Evolutionary conservation across 75 land plant species (phyloP), one percentile per base, ranked within the genome.

Genomic region (Ceratopteris richardii): DNA sequence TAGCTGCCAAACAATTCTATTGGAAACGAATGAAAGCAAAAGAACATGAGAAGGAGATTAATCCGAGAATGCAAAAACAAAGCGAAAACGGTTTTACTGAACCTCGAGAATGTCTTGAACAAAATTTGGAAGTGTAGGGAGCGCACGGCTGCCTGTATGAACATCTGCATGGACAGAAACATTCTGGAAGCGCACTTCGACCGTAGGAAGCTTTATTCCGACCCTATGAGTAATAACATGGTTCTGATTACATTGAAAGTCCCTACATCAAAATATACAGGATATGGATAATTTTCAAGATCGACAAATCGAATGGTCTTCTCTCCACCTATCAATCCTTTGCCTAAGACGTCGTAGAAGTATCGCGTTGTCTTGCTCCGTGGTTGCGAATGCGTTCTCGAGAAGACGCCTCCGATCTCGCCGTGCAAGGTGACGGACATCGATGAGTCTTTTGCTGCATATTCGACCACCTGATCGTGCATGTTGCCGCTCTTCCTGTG

Each of bases 321-420:
- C n/a, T n/a, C 13, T 19, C 22, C 54, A 91, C 97, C 85, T 56
- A 0, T 82, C 74, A 29, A 91, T 61, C 0, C 97, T 76, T 1
- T 76, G 64, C 64, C 66, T 75, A 44, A 87, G 77, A 53, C 75
- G 77, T 14, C 54, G 18, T 59, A 91, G 62, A 54, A 91, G 78
- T 50, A 69, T 70, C 66, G 81, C 87, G 60, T 91, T 87, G 54
- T 87, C 92, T 65, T 84, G 83, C 14, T 84, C 97, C 10, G 75
- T 78, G 33, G 77, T 67, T 44, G 81, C 76, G 10, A 91, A 61
- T 7, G 86, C 74, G 43, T 80, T 77, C 21, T 84, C 82, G 10
- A 91, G 18, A 20, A 91, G 20, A 18, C 58, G 61, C 43, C 60
- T 61, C 29, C 75, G 77, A 47, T 87, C 77, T 0, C 47, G 33